phyloP scores from a whole-genome alignment of 495 filamentous ascomycete genomes.

The Cudoniella acicularis region DNA sequence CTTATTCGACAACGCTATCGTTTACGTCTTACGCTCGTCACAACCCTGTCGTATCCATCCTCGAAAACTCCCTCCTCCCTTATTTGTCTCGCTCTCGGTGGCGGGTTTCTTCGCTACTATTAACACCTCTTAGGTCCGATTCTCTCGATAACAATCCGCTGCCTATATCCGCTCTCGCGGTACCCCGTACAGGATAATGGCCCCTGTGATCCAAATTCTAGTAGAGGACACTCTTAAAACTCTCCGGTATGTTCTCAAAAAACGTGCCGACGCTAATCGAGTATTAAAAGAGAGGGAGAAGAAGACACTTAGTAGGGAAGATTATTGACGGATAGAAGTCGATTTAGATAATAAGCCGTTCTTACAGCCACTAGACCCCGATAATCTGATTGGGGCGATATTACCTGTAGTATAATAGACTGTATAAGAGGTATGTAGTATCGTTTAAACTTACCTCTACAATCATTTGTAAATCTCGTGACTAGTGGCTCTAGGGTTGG shows the following conservation, averaged over 20 bases:
- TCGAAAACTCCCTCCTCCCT: slow-evolving; percentile 1
- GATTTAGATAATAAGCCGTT: too few species aligned
- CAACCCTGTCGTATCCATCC: neutral
- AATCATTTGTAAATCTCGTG: too few species aligned
- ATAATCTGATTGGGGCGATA: too few species aligned
- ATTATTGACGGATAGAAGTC: too few species aligned
- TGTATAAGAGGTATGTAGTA: too few species aligned
- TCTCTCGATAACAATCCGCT: slow-evolving; percentile 1
- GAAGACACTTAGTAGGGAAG: neutral
- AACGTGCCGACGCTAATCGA: neutral
- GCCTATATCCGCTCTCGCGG: neutral
- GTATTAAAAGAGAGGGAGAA: neutral
- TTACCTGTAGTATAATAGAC: too few species aligned
- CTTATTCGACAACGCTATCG: slow-evolving; percentile 1
- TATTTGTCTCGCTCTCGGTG: neutral
- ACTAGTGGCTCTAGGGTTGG: neutral
- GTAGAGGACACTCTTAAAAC: neutral
- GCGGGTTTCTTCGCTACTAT: neutral
- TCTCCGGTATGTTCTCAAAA: neutral
- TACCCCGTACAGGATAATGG: neutral
- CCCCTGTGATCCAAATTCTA: neutral
- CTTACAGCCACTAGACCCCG: too few species aligned
- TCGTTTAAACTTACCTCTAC: too few species aligned
- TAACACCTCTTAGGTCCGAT: neutral
- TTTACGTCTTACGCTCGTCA: neutral